A percentile compares a stretch with the other conserved stretches of the same genome.
Conservation (phyloP, 2,329 filamentous ascomycete species). For the Uncinocarpus reesii region DNA sequence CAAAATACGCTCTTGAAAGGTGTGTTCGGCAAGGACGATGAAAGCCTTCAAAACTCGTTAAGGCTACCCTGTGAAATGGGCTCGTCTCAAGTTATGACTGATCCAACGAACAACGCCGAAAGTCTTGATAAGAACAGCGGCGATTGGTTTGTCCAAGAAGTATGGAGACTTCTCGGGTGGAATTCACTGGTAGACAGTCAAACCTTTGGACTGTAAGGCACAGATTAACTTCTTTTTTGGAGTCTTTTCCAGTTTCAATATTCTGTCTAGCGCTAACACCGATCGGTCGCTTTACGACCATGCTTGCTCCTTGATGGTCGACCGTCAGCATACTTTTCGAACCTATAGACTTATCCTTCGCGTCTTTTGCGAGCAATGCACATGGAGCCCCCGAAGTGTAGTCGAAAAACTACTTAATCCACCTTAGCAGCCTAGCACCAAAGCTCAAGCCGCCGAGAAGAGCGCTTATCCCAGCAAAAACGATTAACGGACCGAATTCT, state of each 20-base stretch:
- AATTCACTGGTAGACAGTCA: constrained; percentile 30
- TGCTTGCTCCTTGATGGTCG: no score
- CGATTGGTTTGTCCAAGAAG: constrained; percentile 47
- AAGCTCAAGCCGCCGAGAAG: constrained; percentile 16
- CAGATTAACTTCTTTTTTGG: no score
- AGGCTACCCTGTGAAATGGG: constrained; percentile 15
- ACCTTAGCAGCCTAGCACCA: constrained; percentile 7
- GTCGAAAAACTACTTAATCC: constrained; percentile 2
- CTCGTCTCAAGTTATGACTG: constrained; percentile 11
- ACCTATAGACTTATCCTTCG: no score
- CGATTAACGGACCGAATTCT: constrained; percentile 35
- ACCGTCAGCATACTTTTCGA: no score
- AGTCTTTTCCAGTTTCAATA: neutral
- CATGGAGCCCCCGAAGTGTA: no score
- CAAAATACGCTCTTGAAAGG: constrained; percentile 36
- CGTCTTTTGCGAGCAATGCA: no score
- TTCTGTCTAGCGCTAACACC: no score
- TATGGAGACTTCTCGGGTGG: constrained; percentile 51
- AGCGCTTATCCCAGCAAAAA: constrained; percentile 36
- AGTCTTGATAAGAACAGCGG: constrained; percentile 32
- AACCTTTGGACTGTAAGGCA: neutral
- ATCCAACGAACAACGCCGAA: neutral
- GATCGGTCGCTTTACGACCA: no score
- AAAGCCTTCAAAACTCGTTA: constrained; percentile 25
- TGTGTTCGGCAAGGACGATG: constrained; percentile 31